Evolutionary conservation across 768 basidiomycete species (phyloP), one percentile per base, ranked within the genome.

Genomic region (Hemileccinum impolitum): DNA sequence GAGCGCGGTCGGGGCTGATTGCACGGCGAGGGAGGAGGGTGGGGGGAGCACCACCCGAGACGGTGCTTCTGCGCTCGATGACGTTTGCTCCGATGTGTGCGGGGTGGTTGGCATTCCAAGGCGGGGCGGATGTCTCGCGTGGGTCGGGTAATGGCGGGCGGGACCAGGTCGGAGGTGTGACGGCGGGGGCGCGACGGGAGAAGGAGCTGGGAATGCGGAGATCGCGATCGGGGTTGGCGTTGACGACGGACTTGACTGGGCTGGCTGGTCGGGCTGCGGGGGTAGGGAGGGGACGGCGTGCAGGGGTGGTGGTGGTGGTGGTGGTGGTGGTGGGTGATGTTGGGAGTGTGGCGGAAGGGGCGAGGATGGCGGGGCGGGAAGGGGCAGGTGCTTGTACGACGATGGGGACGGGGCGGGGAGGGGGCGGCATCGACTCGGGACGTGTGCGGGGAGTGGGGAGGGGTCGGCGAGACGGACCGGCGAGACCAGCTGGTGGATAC

Each of bases 81-180:
- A 51, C 45, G 45, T 48, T 47, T 3, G 43, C 2, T 28, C 52
- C 49, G 48, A 51, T 51, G 51, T 66, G 32, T 51, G 65, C 30
- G 48, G 58, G 13, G 63, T 57, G 55, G 21, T 57, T 65, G 25
- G 73, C 73, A 59, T 74, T 75, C 76, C 75, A 77, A 12, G 71
- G 56, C 3, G 78, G 76, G 10, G 72, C 65, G 45, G 72, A 70
- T 19, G 41, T 43, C 38, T 53, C 58, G 32, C 48, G 51, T 3
- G 34, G 3, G 6, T 58, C 50, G 3, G 48, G 40, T 13, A 17
- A 44, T 0, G 50, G 15, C 10, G 58, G 13, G 11, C 40, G 59
- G 15, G 55, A 43, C 56, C 52, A 59, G 1, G 45, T 52, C 48
- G 4, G 57, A 48, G 1, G 50, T 56, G 49, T 21, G 0, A 28